Base-by-base conservation (phyloP, 176 grass and related monocot species). In the Triticum turgidum region DNA sequence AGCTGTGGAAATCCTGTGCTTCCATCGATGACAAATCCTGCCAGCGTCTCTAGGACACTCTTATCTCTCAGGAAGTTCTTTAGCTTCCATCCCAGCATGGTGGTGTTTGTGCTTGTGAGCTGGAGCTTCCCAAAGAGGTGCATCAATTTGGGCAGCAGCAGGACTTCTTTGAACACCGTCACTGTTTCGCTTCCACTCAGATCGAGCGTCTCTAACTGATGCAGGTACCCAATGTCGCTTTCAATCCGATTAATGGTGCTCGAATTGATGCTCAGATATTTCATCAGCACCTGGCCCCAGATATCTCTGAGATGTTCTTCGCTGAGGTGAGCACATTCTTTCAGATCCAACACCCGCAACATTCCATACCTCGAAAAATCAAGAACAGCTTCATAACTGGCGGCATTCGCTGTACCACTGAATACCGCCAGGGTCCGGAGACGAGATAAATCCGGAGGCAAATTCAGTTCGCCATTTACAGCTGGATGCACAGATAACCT, bases 331-430 rank as follows among this genome's bases (percentile, higher is more conserved):
- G 20, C 11, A 33, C 80, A 37, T 56, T 34, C 45, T 9, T 82
- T 33, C 20, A 82, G 32, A 71, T 82, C 65, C 80, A 82, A 5
- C 65, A 82, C 80, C 4, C 80, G 65, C 66, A 82, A 20, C 32
- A 82, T 11, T 18, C 11, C 0, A 34, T 34, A 71, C 3, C 5
- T 54, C 6, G 5, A 3, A 15, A 82, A 82, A 3, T 18, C 21
- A 7, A 82, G 2, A 15, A 1, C 0, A 71, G 5, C 7, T 7
- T 3, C 66, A 27, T 65, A 10, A 2, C 5, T 20, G 1, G 14
- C 67, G 8, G 4, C 1, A 38, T 4, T 38, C 3, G 67, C 29
- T 5, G 11, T 17, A 21, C 66, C 66, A 18, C 14, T 30, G 49
- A 56, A 82, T 4, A 71, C 11, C 11, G 20, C 66, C 65, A 82